Percentiles rank a stretch among this genome's conserved stretches.
Conservation (phyloP, 768 basidiomycete genomes). For the Astraeus odoratus region DNA sequence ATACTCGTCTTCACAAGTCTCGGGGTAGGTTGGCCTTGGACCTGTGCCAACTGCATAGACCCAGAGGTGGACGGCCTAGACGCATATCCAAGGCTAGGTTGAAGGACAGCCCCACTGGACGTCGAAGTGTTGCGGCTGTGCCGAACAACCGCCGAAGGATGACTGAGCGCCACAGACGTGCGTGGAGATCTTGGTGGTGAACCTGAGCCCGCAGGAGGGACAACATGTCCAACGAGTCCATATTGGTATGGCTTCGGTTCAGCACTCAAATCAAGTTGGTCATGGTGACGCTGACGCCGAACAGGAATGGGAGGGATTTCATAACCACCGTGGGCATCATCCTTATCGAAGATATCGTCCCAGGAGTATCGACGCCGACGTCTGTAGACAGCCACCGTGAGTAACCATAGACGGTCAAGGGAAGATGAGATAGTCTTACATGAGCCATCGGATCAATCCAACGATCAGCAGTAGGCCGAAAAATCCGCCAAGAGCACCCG, state of each 20-base stretch:
- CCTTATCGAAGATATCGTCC: slow-evolving; percentile 48
- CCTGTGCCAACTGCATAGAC: slow-evolving; percentile 32
- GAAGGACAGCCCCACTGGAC: slow-evolving; percentile 21
- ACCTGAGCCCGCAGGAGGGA: slow-evolving; percentile 22
- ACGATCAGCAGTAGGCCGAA: slow-evolving; percentile 42
- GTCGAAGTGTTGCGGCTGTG: slow-evolving; percentile 21
- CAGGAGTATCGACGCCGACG: slow-evolving; percentile 36
- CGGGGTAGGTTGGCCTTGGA: slow-evolving; percentile 7
- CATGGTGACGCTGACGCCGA: slow-evolving; percentile 18
- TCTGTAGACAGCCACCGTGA: slow-evolving; percentile 22
- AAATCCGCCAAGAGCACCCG: slow-evolving; percentile 50
- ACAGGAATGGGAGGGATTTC: slow-evolving; percentile 13
- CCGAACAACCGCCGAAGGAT: slow-evolving; percentile 9
- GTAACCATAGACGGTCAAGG: slow-evolving; percentile 7
- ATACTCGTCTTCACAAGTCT: slow-evolving; percentile 2
- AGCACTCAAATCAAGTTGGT: slow-evolving; percentile 23
- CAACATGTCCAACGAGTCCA: slow-evolving; percentile 47
- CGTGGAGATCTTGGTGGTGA: slow-evolving; percentile 31
- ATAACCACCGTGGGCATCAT: slow-evolving; percentile 21
- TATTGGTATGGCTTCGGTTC: slow-evolving; percentile 58
- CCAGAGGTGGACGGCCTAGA: slow-evolving; percentile 40
- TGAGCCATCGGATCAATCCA: slow-evolving; percentile 40
- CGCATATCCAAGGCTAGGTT: slow-evolving; percentile 6
- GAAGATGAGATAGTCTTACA: slow-evolving; percentile 39
- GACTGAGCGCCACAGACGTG: slow-evolving; percentile 15